These are phyloP conservation scores for Naganishia cerealis DNA, from an alignment of 1,284 basidiomycete species.

Conservation along the genomic window DNA sequence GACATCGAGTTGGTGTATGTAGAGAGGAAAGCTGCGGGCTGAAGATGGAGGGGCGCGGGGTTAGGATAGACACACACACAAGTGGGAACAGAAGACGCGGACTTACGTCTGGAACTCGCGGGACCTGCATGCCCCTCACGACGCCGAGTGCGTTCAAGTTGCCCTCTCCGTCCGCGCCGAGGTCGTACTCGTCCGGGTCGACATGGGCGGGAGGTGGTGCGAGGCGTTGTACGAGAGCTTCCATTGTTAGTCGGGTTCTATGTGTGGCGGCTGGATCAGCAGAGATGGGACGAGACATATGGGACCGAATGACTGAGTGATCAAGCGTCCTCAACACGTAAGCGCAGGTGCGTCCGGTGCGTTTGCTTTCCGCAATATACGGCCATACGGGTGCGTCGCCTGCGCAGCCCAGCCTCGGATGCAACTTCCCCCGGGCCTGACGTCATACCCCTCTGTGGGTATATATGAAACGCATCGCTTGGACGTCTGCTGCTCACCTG, in stretches of 20 bases:
- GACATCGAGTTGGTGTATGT: conserved; percentile 90
- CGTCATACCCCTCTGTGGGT: background rate
- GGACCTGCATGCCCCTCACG: conserved; percentile 49
- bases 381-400: background rate
- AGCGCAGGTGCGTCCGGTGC: conserved; percentile 16
- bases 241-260: conserved; percentile 17
- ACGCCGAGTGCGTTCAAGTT: conserved; percentile 47
- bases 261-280: background rate
- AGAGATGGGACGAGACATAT: background rate
- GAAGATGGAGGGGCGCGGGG: conserved; percentile 17
- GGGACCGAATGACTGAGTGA: background rate
- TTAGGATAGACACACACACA: background rate
- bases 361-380: background rate
- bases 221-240: conserved; percentile 29
- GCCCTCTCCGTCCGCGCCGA: conserved; percentile 62
- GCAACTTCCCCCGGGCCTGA: too few relatives aligned
- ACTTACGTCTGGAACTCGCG: conserved; percentile 52
- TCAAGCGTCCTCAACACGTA: conserved; percentile 12
- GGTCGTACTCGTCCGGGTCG: conserved; percentile 10
- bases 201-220: conserved; percentile 25
- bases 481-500: background rate
- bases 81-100: background rate
- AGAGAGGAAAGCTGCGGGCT: conserved; percentile 87
- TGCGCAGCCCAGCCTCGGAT: too few relatives aligned
- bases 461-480: background rate